phyloP scores from a whole-genome alignment of 257 asterid genomes.

The Plantago ovata region DNA sequence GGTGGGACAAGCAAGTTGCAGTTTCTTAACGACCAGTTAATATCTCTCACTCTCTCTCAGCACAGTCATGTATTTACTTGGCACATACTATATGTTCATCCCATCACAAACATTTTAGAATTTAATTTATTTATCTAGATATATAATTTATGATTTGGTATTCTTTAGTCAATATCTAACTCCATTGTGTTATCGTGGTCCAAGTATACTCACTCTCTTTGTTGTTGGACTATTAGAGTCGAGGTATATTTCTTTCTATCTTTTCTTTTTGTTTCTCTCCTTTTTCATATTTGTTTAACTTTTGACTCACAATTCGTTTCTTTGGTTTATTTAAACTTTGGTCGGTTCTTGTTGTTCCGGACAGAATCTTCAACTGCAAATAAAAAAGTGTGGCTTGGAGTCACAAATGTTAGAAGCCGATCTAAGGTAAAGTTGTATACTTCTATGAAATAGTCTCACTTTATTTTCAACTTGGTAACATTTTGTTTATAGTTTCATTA shows the following conservation, averaged over 20 bases:
- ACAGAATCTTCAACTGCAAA: constrained; percentile 56
- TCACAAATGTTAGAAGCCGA: constrained; percentile 42
- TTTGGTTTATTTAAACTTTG: neutral
- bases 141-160: too few species aligned
- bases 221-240: constrained; percentile 1
- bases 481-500: neutral
- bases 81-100: too few species aligned
- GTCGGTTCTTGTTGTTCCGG: constrained; percentile 4
- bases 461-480: neutral
- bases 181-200: constrained; percentile 16
- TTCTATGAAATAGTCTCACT: neutral
- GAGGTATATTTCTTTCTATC: constrained; percentile 30
- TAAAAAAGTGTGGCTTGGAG: constrained; percentile 35
- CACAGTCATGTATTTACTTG: too few species aligned
- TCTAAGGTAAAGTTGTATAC: constrained; percentile 55
- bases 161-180: constrained; percentile 5
- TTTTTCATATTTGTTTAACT: too few species aligned
- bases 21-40: constrained; percentile 50
- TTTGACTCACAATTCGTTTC: too few species aligned
- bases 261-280: too few species aligned
- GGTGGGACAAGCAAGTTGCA: constrained; percentile 46
- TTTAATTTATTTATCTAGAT: too few species aligned
- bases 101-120: too few species aligned
- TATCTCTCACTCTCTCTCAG: constrained; percentile 9
- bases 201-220: neutral